A percentile compares a stretch with the other conserved stretches of the same genome.
phyloP scores from a whole-genome alignment of 2,329 filamentous ascomycete genomes.

The Blumeria graminis region DNA sequence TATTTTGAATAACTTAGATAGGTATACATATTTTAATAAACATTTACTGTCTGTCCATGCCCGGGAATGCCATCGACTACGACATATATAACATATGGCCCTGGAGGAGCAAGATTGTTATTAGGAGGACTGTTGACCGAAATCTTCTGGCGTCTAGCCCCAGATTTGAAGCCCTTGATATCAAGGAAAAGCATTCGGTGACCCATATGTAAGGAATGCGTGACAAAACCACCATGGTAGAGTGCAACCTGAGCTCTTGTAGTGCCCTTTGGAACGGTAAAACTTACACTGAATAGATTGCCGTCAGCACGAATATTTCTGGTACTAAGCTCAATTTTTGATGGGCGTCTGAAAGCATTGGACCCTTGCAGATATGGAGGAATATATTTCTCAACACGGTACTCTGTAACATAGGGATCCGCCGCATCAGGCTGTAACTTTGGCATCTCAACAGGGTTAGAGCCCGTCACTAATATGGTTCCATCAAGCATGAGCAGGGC shows the following conservation, averaged over 20 bases:
- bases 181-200: constrained; percentile 32
- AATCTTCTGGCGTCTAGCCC: constrained; percentile 20
- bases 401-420: constrained; percentile 31
- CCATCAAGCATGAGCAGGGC: constrained; percentile 33
- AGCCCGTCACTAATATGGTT: constrained; percentile 32
- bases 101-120: constrained; percentile 29
- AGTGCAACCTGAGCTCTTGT: constrained; percentile 24
- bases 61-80: constrained; percentile 17
- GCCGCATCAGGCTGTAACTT: constrained; percentile 20
- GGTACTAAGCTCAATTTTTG: constrained; percentile 21
- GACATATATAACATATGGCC: constrained; percentile 35
- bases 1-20: no score
- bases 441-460: constrained; percentile 34
- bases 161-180: constrained; percentile 21
- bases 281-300: constrained; percentile 22
- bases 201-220: constrained; percentile 36
- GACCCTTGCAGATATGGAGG: constrained; percentile 32
- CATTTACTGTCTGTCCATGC: constrained; percentile 13
- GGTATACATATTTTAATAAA: constrained; percentile 3
- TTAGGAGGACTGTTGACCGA: constrained; percentile 29
- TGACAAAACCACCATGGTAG: constrained; percentile 35
- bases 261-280: constrained; percentile 20
- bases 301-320: constrained; percentile 20
- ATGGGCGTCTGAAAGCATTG: constrained; percentile 24
- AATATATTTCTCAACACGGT: constrained; percentile 35